Evolutionary conservation across 305 asterid species (phyloP).

Genomic region (Rubia tinctorum): DNA sequence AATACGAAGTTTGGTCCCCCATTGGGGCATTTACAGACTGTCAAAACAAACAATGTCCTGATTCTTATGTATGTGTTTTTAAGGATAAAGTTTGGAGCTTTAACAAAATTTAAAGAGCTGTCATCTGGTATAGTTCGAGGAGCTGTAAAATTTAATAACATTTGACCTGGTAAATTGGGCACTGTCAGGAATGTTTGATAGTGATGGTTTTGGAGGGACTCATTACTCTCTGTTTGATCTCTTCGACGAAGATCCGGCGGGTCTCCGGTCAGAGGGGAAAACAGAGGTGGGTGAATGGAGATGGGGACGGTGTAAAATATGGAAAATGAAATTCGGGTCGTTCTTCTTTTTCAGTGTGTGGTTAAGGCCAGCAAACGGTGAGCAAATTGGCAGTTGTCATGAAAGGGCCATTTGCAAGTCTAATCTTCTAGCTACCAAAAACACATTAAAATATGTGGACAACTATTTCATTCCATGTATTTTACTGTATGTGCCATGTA

Average conservation of each 20-base stretch:
- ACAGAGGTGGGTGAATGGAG: slow-evolving; percentile 19
- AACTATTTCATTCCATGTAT: too few relatives aligned
- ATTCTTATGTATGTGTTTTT: slow-evolving; percentile 17
- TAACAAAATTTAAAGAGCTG: slow-evolving; percentile 9
- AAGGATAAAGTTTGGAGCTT: not conserved
- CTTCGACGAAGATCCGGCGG: slow-evolving; percentile 14
- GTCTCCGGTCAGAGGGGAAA: slow-evolving; percentile 18
- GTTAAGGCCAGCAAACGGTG: slow-evolving; percentile 20
- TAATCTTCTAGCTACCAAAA: too few relatives aligned
- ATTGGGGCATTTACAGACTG: slow-evolving; percentile 21
- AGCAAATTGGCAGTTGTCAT: slow-evolving; percentile 5
- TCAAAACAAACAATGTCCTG: slow-evolving; percentile 19
- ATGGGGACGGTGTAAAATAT: not conserved
- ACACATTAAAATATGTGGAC: too few relatives aligned
- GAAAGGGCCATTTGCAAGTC: slow-evolving; percentile 13
- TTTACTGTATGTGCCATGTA: too few relatives aligned
- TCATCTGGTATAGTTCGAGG: too few relatives aligned
- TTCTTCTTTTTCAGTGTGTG: slow-evolving; percentile 43
- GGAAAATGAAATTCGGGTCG: too few relatives aligned
- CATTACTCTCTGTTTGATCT: slow-evolving; percentile 31
- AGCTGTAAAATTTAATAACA: not conserved
- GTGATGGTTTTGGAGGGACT: slow-evolving; percentile 10
- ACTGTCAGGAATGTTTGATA: slow-evolving; percentile 22
- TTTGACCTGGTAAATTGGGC: slow-evolving; percentile 18
- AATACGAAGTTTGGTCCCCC: slow-evolving; percentile 23